Base-by-base conservation (phyloP, 345 rosid species). In the Sapria himalayana region DNA sequence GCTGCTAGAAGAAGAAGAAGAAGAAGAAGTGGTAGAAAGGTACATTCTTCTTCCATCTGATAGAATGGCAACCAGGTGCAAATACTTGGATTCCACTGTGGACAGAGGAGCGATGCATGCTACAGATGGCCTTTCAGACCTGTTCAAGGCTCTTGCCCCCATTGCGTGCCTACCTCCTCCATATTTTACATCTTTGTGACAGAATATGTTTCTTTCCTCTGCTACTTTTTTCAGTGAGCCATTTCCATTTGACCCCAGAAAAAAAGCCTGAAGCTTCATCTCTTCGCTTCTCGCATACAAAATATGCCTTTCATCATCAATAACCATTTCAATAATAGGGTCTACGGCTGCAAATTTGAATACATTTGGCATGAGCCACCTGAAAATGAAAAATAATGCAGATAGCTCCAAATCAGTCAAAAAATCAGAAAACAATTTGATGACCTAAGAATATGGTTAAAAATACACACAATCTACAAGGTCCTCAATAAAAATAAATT, bases 31-130 rank as follows among this genome's bases (percentile, higher is more conserved):
- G 47, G 93, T 89, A 44, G 93, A 82, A 55, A 89, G 70, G 57
- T 79, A 89, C 92, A 89, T 62, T 62, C 98, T 77, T 56, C 92
- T 79, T 40, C 98, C 98, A 73, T 89, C 98, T 11, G 95, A 89
- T 61, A 89, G 57, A 50, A 74, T 64, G 37, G 73, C 93, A 64
- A 89, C 86, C 38, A 89, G 77, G 60, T 89, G 98, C 67, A 89
- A 59, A 58, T 77, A 74, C 72, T 89, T 89, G 11, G 99, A 89
- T 59, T 89, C 98, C 56, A 82, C 45, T 13, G 67, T 69, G 41
- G 93, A 79, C 51, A 84, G 54, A 37, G 95, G 95, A 25, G 93
- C 65, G 46, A 89, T 79, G 54, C 70, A 69, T 49, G 77, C 93
- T 46, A 89, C 72, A 19, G 95, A 69, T 54, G 86, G 86, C 61